phyloP scores from a whole-genome alignment of 179 eudicot genomes.

The Carnegiea gigantea region DNA sequence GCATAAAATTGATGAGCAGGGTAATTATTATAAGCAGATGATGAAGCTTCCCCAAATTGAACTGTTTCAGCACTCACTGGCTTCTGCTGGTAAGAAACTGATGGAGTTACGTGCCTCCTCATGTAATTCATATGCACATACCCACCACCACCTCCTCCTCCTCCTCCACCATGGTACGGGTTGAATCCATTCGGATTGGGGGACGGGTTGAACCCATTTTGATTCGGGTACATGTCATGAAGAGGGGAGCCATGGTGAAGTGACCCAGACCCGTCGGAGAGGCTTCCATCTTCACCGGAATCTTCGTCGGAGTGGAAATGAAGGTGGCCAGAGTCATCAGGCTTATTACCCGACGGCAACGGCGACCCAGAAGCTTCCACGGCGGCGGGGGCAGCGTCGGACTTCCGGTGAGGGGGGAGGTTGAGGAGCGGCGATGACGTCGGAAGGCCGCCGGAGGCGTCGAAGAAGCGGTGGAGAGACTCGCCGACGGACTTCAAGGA shows the following conservation, averaged over 20 bases:
- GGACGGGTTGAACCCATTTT: constrained; percentile 23
- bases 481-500: constrained; percentile 56
- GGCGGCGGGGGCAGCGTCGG: constrained; percentile 10
- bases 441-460: constrained; percentile 10
- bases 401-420: constrained; percentile 39
- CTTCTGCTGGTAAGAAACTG: constrained; percentile 60
- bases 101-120: constrained; percentile 58
- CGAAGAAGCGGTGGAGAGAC: constrained; percentile 59
- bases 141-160: constrained; percentile 22
- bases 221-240: neutral
- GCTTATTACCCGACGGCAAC: constrained; percentile 5
- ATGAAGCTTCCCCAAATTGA: constrained; percentile 51
- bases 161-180: constrained; percentile 27
- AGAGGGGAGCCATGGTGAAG: constrained; percentile 21
- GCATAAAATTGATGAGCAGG: neutral
- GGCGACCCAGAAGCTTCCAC: neutral
- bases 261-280: constrained; percentile 14
- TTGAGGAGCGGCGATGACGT: constrained; percentile 34
- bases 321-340: constrained; percentile 58
- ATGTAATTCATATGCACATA: constrained; percentile 65
- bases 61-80: constrained; percentile 54
- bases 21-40: constrained; percentile 23
- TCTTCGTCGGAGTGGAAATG: constrained; percentile 51
- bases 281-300: neutral
- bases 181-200: constrained; percentile 13